Evolutionary conservation across 768 basidiomycete genomes (phyloP), one percentile per base, ranked within the genome.

Genomic region (Xerocomellus intermedius): DNA sequence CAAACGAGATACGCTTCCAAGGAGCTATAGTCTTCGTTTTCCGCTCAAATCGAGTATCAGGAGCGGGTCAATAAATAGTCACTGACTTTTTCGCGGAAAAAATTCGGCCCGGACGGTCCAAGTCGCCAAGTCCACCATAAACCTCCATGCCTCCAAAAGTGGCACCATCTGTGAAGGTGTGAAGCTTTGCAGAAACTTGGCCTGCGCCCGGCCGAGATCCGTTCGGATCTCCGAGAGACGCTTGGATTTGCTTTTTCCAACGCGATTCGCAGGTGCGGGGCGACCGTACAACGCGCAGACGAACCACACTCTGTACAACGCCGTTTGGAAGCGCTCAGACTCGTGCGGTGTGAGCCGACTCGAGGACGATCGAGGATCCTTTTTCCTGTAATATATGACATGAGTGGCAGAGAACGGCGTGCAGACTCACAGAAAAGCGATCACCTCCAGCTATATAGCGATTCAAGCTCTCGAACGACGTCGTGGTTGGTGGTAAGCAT

Each of bases 261-360:
- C 32, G 2, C 54, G 50, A 33, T 58, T 55, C 13, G 51, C 54
- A 9, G 57, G 57, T 9, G 61, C 56, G 2, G 57, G 5, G 13
- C 50, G 51, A 10, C 63, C 57, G 32, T 64, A 64, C 26, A 64
- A 14, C 0, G 48, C 35, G 22, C 52, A 66, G 39, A 53, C 36
- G 7, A 64, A 64, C 64, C 64, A 69, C 14, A 66, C 58, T 9
- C 71, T 64, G 49, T 72, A 72, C 46, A 72, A 13, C 7, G 68
- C 73, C 5, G 54, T 41, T 9, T 57, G 58, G 41, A 74, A 73
- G 8, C 61, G 64, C n/a, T 58, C 36, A n/a, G 73, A 71, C 53
- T 79, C 77, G 8, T 21, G 24, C 2, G 41, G 28, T 12, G 71
- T 58, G 8, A 77, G 65, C n/a, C 52, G 59, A 52, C 71, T 75